Evolutionary conservation across 257 asterid species (phyloP), one percentile per base, ranked within the genome.

Genomic region (Solanum ossicruentum): DNA sequence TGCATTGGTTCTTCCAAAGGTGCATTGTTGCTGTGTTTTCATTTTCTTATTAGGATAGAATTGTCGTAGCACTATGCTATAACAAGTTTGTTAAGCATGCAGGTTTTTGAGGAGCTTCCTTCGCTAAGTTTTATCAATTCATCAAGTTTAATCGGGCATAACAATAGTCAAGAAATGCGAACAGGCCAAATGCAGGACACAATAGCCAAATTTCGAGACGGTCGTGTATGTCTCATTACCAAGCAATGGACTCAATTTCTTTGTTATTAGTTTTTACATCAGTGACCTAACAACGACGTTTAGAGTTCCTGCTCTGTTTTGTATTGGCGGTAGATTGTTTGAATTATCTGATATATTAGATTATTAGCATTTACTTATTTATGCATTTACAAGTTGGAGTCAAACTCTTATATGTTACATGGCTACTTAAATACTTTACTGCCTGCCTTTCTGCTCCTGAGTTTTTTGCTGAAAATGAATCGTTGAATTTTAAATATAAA

Each of bases 1-100:
- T 71, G 99, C 99, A 60, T 89, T 97, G 90, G 99, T 97, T 88
- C 98, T 97, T 85, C 99, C 99, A 69, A 97, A 97, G 98, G 99
- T 96, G 65, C 60, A 54, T 71, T 55, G 77, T 54, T 80, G 79
- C 56, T 61, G 26, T 36, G 17, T 36, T 54, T 57, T 75, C 81
- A 3, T 83, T 18, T 54, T 52, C 58, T 55, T 26, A 52, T 16
- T 12, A 66, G 65, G 72, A 45, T 54, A 77, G 28, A 66, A 66
- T 82, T 86, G 51, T 71, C 79, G 58, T 71, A 83, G 51, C 75
- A 82, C 83, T 85, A 84, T 83, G 75, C 85, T 81, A 86, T 65
- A 58, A 60, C 26, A 72, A 43, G 81, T 65, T 88, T 88, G 85
- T 70, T 86, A 60, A 83, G 52, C 73, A 6, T 91, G 89, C 92